phyloP scores from a whole-genome alignment of 2,329 filamentous ascomycete genomes.

The Fusarium neocosmosporiellum region DNA sequence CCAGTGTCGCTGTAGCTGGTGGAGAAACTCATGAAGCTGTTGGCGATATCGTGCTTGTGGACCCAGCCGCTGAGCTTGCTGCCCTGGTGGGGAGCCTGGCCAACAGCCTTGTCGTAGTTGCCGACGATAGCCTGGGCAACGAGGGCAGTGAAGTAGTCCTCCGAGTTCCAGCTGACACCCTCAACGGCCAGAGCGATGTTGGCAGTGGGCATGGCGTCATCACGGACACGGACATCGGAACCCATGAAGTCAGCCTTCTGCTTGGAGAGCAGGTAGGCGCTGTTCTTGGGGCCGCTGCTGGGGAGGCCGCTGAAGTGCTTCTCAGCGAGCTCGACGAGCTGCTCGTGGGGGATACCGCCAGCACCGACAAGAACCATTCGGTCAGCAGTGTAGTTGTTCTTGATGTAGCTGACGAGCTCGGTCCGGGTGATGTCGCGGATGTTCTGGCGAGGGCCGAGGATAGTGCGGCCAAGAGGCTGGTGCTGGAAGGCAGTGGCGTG shows the following conservation, averaged over 20 bases:
- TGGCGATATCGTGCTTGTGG: constrained; percentile 94
- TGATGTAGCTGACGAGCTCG: constrained; percentile 96
- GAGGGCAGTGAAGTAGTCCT: constrained; percentile 98
- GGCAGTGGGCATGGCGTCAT: constrained; percentile 94
- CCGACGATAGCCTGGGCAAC: constrained; percentile 98
- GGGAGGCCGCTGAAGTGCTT: constrained; percentile 91
- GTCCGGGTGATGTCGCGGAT: constrained; percentile 94
- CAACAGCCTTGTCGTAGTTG: constrained; percentile 99
- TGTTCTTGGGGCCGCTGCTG: constrained; percentile 77
- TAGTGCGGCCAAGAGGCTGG: constrained; percentile 96
- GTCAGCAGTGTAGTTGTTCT: constrained; percentile 99
- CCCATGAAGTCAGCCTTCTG: constrained; percentile 94
- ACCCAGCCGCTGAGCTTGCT: constrained; percentile 98
- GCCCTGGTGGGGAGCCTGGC: constrained; percentile 95
- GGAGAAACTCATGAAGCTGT: constrained; percentile 99
- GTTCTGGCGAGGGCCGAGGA: constrained; percentile 97
- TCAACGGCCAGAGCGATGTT: constrained; percentile 99
- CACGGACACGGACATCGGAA: constrained; percentile 93
- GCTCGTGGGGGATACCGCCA: constrained; percentile 91
- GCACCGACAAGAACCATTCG: constrained; percentile 98
- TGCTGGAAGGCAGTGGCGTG: constrained; percentile 98
- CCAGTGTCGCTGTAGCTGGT: constrained; percentile 99
- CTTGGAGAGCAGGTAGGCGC: constrained; percentile 83
- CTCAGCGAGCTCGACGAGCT: constrained; percentile 95
- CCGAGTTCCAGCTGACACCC: constrained; percentile 99